Conservation (phyloP, 2,329 filamentous ascomycete species). For the Pseudocercospora ulei region DNA sequence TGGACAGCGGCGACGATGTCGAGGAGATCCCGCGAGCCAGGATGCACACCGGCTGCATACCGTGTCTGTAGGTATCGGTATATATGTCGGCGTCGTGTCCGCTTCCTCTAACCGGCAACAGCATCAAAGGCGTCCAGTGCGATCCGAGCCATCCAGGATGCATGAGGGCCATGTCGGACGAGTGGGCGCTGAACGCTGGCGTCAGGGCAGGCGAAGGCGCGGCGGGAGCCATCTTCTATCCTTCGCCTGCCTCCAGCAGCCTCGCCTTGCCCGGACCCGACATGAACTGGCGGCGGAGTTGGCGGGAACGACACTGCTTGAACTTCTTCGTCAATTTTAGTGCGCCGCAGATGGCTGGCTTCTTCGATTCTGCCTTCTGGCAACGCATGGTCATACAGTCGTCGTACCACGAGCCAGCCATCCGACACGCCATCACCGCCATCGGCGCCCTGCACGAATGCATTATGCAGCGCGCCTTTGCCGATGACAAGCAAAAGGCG, state of each 20-base stretch:
- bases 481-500: conserved; percentile 29
- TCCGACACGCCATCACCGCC: conserved; percentile 31
- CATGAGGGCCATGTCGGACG: conserved; percentile 26
- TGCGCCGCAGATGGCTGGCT: conserved; percentile 32
- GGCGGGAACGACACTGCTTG: conserved; percentile 31
- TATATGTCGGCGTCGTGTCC: not conserved
- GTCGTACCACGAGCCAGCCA: conserved; percentile 31
- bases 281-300: conserved; percentile 29
- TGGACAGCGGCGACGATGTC: conserved; percentile 15
- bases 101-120: conserved; percentile 15
- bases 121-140: conserved; percentile 28
- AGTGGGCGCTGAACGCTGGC: conserved; percentile 29
- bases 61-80: conserved; percentile 28
- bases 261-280: conserved; percentile 25
- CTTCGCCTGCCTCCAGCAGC: conserved; percentile 14
- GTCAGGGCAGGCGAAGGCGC: conserved; percentile 17
- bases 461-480: conserved; percentile 30
- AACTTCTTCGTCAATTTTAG: conserved; percentile 36
- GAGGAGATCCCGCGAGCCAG: conserved; percentile 21
- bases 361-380: conserved; percentile 33
- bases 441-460: conserved; percentile 32
- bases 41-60: conserved; percentile 32
- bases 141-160: conserved; percentile 28
- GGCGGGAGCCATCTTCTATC: conserved; percentile 10
- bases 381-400: conserved; percentile 31